Base-by-base conservation (phyloP, 352 stramenopile genomes). In the Phytophthora sp. region DNA sequence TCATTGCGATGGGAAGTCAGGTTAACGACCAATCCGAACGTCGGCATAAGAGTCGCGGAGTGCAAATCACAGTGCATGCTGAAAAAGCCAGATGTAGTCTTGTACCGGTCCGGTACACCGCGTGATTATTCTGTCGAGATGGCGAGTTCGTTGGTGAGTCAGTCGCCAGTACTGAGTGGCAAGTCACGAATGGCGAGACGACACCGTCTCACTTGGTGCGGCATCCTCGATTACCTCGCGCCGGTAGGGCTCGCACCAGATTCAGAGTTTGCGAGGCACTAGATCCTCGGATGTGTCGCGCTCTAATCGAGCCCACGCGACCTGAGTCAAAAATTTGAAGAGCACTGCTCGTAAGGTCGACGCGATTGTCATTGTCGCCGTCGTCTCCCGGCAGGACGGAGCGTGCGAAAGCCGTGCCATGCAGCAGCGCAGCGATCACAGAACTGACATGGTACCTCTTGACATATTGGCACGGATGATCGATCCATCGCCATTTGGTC, bases 1-100 rank as follows among this genome's bases (percentile, higher is more conserved):
- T 72, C 63, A 52, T 61, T 35, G 27, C 57, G 68, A 76, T 76
- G 68, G 68, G 68, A 47, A 71, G n/a, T 23, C 9, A 16, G 30
- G 13, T 49, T 52, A 55, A 33, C 49, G 23, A 29, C 66, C 66
- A 74, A 76, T 73, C 35, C 57, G 26, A 45, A 42, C n/a, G 11
- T 9, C 23, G 33, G 58, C 52, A 63, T 64, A 59, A 35, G 45
- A 69, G 38, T 46, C 31, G 18, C 11, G 0, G n/a, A 27, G 63
- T 29, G 35, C 57, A 68, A 72, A 41, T 45, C 51, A 56, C 63
- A 46, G 50, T 69, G 58, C 64, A 73, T 59, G 57, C 57, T 63
- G 57, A 39, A 63, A 50, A 72, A 72, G 41, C 47, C 56, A 35
- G 63, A 67, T 67, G 57, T 65, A 55, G 31, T 26, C 55, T 56